Evolutionary conservation across 2,329 filamentous ascomycete genomes (phyloP), one percentile per base, ranked within the genome.

Genomic region (Pseudogymnoascus sp.): DNA sequence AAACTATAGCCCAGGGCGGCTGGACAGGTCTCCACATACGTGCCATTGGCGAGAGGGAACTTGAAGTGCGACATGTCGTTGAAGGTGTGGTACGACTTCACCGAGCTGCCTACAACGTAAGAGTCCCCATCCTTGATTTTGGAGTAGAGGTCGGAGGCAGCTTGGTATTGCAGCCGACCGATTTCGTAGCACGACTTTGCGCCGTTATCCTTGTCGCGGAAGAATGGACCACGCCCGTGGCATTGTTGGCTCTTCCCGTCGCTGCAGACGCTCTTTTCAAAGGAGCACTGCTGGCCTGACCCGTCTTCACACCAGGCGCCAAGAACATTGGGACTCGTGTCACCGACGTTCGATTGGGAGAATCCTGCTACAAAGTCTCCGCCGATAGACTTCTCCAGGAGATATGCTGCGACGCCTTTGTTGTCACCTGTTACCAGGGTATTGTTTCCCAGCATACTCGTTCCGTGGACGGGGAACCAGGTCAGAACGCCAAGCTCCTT

Each of bases 351-450:
- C 10, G 93, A 86, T 74, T 97, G 93, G 0, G 91, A 95, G 74
- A 97, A 97, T 4, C 91, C 93, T 2, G 93, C 92, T 1, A 97
- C 90, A 69, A 96, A 96, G 16, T 84, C 79, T n/a, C 74, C 75
- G 2, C 77, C 73, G 59, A 88, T 80, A 61, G 83, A 86, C 67
- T 88, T 83, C 73, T 97, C 93, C 62, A 97, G 87, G 11, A 96
- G 78, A 72, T 88, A 89, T 0, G 93, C 90, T 1, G 93, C 93
- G 6, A 96, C 91, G 11, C 93, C 93, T 77, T 97, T 97, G 78
- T 97, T 97, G 74, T 97, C 93, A n/a, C 91, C 93, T 2, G 92
- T 87, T 61, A 95, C 85, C 13, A 96, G 81, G 0, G 92, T 97
- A 76, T 96, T 96, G 76, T 97, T 97, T 62, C 90, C 89, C 24